Evolutionary conservation across 352 stramenopile genomes (phyloP).

Genomic region (Phytophthora sp.): DNA sequence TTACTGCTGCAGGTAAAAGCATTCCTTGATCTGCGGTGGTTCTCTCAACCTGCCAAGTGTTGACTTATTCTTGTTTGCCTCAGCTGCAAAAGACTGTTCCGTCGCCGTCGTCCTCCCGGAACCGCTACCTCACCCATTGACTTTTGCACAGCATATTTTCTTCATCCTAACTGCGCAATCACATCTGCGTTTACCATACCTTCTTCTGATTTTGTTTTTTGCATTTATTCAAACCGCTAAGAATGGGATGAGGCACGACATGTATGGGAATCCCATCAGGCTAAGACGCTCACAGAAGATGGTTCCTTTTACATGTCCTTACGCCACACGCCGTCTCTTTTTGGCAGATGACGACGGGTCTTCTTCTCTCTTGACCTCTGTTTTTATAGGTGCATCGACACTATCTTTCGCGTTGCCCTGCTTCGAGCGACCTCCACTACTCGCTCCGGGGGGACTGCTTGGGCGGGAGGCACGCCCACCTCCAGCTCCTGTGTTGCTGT

Average conservation of each 20-base stretch:
- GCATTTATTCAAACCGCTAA: slow-evolving; percentile 30
- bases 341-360: slow-evolving; percentile 34
- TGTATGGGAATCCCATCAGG: background rate
- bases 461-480: slow-evolving; percentile 27
- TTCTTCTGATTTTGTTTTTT: slow-evolving; percentile 14
- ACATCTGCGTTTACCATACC: slow-evolving; percentile 13
- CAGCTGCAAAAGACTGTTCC: slow-evolving; percentile 74
- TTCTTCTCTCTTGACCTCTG: slow-evolving; percentile 41
- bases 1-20: slow-evolving; percentile 89
- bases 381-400: slow-evolving; percentile 28
- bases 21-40: background rate
- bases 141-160: background rate
- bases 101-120: slow-evolving; percentile 45
- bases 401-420: slow-evolving; percentile 22
- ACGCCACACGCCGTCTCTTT: slow-evolving; percentile 70
- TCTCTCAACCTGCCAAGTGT: background rate
- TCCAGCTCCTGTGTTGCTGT: slow-evolving; percentile 35
- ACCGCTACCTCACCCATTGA: slow-evolving; percentile 73
- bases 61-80: slow-evolving; percentile 12
- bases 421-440: slow-evolving; percentile 25
- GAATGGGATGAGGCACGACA: background rate
- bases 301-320: slow-evolving; percentile 3
- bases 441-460: slow-evolving; percentile 18
- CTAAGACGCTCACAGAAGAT: slow-evolving; percentile 7
- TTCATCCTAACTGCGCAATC: slow-evolving; percentile 14